Evolutionary conservation across 305 asterid species (phyloP).

Genomic region (Stenogyne calaminthoides): DNA sequence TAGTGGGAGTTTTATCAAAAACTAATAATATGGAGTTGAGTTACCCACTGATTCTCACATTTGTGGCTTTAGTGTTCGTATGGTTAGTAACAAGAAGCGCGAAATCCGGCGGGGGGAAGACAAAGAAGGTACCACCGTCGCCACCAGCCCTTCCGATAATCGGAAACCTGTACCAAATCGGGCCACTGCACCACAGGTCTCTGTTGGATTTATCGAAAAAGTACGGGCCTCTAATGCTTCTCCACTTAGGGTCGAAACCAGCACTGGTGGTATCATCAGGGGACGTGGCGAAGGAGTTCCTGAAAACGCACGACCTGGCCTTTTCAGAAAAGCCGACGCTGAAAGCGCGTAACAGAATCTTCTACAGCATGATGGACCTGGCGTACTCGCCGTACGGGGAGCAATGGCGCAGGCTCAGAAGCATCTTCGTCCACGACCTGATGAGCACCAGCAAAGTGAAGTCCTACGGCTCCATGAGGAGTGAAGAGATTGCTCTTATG

Average conservation of each 20-base stretch:
- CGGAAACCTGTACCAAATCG: slow-evolving; percentile 30
- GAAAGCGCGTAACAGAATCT: background rate
- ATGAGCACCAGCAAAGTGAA: background rate
- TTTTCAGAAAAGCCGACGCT: background rate
- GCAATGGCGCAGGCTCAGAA: slow-evolving; percentile 11
- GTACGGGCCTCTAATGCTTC: slow-evolving; percentile 24
- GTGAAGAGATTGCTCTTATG: background rate
- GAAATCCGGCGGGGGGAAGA: background rate
- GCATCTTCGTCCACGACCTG: slow-evolving; percentile 23
- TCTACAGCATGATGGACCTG: slow-evolving; percentile 15
- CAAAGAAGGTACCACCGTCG: slow-evolving; percentile 6
- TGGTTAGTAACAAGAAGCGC: background rate
- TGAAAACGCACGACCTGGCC: slow-evolving; percentile 11
- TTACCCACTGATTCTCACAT: background rate
- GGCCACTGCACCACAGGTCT: slow-evolving; percentile 6
- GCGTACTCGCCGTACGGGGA: slow-evolving; percentile 16
- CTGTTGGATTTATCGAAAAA: background rate
- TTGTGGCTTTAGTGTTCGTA: background rate
- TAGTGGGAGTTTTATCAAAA: background rate
- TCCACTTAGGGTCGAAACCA: slow-evolving; percentile 12
- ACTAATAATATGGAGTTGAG: background rate
- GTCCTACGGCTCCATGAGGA: slow-evolving; percentile 3
- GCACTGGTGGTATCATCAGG: slow-evolving; percentile 12
- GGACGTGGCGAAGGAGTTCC: background rate
- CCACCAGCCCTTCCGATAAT: slow-evolving; percentile 19